Evolutionary conservation across 129 eudicot species (phyloP).

Genomic region (Pulicaria dysenterica): DNA sequence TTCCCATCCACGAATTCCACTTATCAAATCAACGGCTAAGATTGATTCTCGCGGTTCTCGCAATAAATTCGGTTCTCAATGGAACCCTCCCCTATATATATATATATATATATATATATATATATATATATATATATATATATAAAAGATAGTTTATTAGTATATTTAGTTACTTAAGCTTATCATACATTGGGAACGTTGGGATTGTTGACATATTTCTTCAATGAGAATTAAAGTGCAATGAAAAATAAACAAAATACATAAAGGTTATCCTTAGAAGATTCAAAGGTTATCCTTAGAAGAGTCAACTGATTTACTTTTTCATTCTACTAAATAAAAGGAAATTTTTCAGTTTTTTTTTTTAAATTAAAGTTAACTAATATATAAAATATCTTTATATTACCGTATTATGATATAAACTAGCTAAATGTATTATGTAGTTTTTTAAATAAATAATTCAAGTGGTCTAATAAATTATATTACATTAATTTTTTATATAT

Average conservation of each 20-base stretch:
- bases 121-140: neutral
- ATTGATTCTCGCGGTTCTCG: too few relatives aligned
- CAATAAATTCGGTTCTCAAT: too few relatives aligned
- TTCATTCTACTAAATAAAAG: neutral
- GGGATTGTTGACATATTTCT: constrained; percentile 28
- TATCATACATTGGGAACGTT: constrained; percentile 17
- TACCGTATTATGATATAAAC: too few relatives aligned
- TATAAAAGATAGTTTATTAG: neutral
- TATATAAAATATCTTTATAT: too few relatives aligned
- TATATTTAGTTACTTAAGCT: constrained; percentile 13
- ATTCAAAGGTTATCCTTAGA: constrained; percentile 17
- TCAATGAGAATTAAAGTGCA: constrained; percentile 21
- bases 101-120: neutral
- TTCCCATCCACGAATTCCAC: too few relatives aligned
- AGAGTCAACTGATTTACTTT: constrained; percentile 6
- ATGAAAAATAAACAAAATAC: neutral
- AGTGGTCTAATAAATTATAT: too few relatives aligned
- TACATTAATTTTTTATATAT: too few relatives aligned
- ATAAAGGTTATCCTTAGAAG: constrained; percentile 9
- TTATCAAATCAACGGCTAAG: too few relatives aligned
- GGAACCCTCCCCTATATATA: too few relatives aligned
- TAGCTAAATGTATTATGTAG: neutral
- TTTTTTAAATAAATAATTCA: too few relatives aligned
- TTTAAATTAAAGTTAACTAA: too few relatives aligned
- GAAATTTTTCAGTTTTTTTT: neutral